Evolutionary conservation across 345 rosid species (phyloP).

Genomic region (Arabidopsis arenosa): DNA sequence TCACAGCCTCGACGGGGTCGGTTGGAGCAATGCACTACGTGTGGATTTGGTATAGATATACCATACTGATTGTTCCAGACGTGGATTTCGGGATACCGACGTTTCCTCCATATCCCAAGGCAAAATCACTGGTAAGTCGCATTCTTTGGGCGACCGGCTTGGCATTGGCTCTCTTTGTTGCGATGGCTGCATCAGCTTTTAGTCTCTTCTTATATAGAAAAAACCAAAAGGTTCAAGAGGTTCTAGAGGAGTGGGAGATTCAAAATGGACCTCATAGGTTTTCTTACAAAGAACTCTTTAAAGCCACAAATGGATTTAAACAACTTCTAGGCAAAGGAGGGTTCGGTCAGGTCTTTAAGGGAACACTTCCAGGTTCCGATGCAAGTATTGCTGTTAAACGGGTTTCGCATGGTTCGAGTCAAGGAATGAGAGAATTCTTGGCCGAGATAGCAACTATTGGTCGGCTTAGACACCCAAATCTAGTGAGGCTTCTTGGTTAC

Average conservation of each 20-base stretch:
- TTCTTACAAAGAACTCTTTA: conserved; percentile 34
- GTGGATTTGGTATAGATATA: conserved; percentile 43
- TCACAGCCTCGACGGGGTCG: conserved; percentile 57
- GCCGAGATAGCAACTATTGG: conserved; percentile 37
- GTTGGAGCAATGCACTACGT: conserved; percentile 50
- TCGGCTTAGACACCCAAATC: conserved; percentile 37
- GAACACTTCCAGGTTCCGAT: conserved; percentile 9
- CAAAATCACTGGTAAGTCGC: conserved; percentile 4
- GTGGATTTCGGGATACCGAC: conserved; percentile 32
- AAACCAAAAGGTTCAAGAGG: conserved; percentile 43
- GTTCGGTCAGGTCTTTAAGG: conserved; percentile 35
- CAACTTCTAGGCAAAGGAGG: conserved; percentile 39
- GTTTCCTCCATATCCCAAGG: conserved; percentile 57
- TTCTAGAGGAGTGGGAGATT: conserved; percentile 36
- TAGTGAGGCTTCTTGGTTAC: conserved; percentile 52
- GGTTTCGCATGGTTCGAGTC: conserved; percentile 21
- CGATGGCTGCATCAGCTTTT: conserved; percentile 24
- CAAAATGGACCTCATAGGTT: conserved; percentile 37
- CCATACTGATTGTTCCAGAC: conserved; percentile 20
- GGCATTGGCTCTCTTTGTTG: conserved; percentile 40
- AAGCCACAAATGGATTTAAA: conserved; percentile 33
- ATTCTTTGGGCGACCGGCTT: not conserved
- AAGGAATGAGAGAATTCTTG: conserved; percentile 38
- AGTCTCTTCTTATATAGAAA: conserved; percentile 21
- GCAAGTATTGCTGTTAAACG: conserved; percentile 21